These are phyloP conservation scores for Metschnikowia chrysomelidarum DNA, from an alignment of 805 yeast species.

Conservation along the genomic window DNA sequence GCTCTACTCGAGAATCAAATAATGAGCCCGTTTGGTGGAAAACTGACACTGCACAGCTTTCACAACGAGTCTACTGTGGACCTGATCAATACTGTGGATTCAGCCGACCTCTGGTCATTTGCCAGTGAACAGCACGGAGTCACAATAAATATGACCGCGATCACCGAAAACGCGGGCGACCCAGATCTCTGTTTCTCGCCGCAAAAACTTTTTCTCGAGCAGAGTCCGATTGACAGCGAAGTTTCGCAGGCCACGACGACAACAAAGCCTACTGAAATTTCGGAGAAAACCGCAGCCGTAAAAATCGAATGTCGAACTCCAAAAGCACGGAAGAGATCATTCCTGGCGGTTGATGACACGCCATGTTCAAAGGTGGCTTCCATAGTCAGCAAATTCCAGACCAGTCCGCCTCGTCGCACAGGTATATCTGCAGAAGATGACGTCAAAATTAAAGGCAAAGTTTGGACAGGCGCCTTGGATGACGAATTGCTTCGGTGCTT, in stretches of 20 bases:
- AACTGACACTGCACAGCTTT: neutral
- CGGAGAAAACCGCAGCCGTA: no score
- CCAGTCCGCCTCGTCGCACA: conserved; percentile 25
- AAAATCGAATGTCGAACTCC: no score
- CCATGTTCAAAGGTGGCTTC: conserved; percentile 38
- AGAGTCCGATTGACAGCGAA: conserved; percentile 5
- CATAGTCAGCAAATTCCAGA: no score
- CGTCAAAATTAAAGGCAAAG: conserved; percentile 15
- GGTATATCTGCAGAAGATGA: neutral
- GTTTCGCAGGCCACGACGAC: neutral
- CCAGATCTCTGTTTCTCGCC: conserved; percentile 33
- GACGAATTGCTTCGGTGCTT: conserved; percentile 34
- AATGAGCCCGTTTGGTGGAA: conserved; percentile 3
- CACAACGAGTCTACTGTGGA: conserved; percentile 10
- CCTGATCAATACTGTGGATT: conserved; percentile 17
- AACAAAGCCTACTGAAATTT: no score
- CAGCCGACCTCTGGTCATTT: conserved; percentile 33
- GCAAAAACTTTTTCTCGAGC: conserved; percentile 21
- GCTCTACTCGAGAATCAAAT: no score
- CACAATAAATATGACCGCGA: conserved; percentile 23
- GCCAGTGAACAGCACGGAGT: conserved; percentile 21
- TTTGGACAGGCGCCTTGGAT: conserved; percentile 38
- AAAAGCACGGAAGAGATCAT: conserved; percentile 9
- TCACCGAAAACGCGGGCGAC: conserved; percentile 24
- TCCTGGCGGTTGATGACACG: conserved; percentile 22